Conservation (phyloP, 257 asterid genomes). For the Penstemon newberryi region DNA sequence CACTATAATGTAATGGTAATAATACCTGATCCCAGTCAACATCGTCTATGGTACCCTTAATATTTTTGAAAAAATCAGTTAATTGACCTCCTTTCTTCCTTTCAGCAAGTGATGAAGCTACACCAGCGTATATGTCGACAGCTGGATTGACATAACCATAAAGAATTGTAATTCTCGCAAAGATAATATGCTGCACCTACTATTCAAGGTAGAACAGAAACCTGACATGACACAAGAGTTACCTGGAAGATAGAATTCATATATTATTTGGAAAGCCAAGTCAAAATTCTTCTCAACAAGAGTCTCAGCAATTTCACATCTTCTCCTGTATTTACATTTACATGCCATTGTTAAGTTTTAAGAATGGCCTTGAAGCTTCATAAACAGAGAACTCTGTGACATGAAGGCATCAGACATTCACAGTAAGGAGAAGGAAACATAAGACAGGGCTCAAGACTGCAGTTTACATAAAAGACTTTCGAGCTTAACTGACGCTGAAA, state of each 20-base stretch:
- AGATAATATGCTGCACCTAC: slow-evolving; percentile 9
- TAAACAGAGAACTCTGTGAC: slow-evolving; percentile 7
- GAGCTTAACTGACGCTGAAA: slow-evolving; percentile 6
- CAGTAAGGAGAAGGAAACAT: slow-evolving; percentile 2
- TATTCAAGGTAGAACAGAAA: slow-evolving; percentile 5
- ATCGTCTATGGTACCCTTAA: slow-evolving; percentile 93
- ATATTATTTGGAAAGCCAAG: slow-evolving; percentile 86
- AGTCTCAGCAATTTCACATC: slow-evolving; percentile 95
- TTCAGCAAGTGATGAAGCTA: slow-evolving; percentile 96
- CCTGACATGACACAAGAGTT: slow-evolving; percentile 28
- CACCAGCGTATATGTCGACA: slow-evolving; percentile 96
- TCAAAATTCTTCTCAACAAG: slow-evolving; percentile 90
- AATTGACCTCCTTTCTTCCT: slow-evolving; percentile 94
- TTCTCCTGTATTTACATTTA: slow-evolving; percentile 60
- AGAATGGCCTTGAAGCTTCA: slow-evolving; percentile 17
- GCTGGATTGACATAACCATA: slow-evolving; percentile 46
- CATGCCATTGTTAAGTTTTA: slow-evolving; percentile 10
- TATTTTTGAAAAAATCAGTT: slow-evolving; percentile 89
- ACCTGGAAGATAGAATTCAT: slow-evolving; percentile 93
- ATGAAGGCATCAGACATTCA: slow-evolving; percentile 1
- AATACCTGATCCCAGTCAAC: slow-evolving; percentile 97
- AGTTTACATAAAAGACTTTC: background rate
- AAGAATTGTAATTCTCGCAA: slow-evolving; percentile 21
- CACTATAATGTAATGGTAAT: background rate
- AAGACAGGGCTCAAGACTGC: background rate